Evolutionary conservation across 495 filamentous ascomycete genomes (phyloP).

Genomic region (Tuber microsphaerosporum): DNA sequence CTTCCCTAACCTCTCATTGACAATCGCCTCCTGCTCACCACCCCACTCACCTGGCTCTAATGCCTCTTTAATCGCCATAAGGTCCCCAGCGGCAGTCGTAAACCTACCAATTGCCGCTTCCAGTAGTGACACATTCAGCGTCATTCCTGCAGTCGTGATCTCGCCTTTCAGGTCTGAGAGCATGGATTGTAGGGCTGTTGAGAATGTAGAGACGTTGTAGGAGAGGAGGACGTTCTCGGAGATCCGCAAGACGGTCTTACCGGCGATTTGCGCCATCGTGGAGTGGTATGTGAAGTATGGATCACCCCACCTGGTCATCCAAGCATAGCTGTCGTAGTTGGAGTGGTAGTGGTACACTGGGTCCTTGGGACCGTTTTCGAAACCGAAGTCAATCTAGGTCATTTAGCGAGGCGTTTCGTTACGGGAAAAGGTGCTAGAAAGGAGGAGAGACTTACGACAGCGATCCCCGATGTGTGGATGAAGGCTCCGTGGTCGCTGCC

Average conservation of each 20-base stretch:
- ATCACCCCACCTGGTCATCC: slow-evolving; percentile 68
- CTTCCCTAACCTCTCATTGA: slow-evolving; percentile 39
- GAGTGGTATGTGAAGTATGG: slow-evolving; percentile 56
- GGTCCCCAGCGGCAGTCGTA: neutral
- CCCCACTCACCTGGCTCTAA: slow-evolving; percentile 14
- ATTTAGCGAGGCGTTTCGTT: neutral
- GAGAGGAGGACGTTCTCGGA: slow-evolving; percentile 41
- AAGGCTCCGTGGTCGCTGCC: slow-evolving; percentile 73
- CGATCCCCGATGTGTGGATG: slow-evolving; percentile 57
- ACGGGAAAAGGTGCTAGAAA: neutral
- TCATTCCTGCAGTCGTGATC: neutral
- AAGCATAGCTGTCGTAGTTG: slow-evolving; percentile 68
- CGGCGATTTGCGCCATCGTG: slow-evolving; percentile 55
- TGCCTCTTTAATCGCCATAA: slow-evolving; percentile 9
- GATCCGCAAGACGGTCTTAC: slow-evolving; percentile 44
- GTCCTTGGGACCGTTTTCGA: slow-evolving; percentile 44
- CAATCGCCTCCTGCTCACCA: slow-evolving; percentile 19
- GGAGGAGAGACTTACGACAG: slow-evolving; percentile 45
- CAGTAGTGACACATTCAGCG: neutral
- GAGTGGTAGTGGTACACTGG: slow-evolving; percentile 71
- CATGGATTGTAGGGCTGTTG: slow-evolving; percentile 17
- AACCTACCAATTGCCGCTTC: neutral
- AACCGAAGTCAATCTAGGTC: slow-evolving; percentile 51
- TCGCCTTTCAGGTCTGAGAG: neutral
- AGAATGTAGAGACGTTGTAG: slow-evolving; percentile 40